Evolutionary conservation across 2,329 filamentous ascomycete species (phyloP).

Genomic region (Rachicladosporium sp.): DNA sequence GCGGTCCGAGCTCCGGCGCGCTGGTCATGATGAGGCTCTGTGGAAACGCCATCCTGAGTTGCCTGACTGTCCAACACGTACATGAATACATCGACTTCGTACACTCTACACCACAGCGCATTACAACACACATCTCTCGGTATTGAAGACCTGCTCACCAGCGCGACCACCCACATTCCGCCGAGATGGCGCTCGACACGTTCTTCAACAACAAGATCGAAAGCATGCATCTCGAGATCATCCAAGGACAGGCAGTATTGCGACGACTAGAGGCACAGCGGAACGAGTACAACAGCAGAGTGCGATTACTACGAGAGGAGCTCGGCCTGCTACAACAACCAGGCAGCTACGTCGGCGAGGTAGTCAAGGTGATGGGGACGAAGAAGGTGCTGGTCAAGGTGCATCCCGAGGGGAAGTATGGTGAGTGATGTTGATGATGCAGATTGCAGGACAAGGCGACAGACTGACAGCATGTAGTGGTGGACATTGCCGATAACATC

Average conservation of each 20-base stretch:
- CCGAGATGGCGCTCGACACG: conserved; percentile 98
- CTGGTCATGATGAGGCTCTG: too few relatives aligned
- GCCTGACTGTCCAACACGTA: too few relatives aligned
- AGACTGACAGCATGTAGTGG: conserved; percentile 47
- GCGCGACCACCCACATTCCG: too few relatives aligned
- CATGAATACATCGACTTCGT: too few relatives aligned
- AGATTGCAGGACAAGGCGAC: neutral
- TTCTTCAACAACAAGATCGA: conserved; percentile 99
- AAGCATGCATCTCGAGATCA: conserved; percentile 99
- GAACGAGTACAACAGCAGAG: conserved; percentile 98
- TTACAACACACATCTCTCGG: too few relatives aligned
- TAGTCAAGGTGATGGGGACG: conserved; percentile 99
- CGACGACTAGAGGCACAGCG: conserved; percentile 92
- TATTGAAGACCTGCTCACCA: too few relatives aligned
- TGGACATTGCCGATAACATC: conserved; percentile 88
- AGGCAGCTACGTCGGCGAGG: conserved; percentile 94
- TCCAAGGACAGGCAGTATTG: conserved; percentile 92
- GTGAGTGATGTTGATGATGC: conserved; percentile 38
- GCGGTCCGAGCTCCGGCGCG: too few relatives aligned
- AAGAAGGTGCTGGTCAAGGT: conserved; percentile 99
- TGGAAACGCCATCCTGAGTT: too few relatives aligned
- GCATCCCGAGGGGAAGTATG: conserved; percentile 98
- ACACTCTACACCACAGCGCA: too few relatives aligned
- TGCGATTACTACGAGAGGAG: conserved; percentile 88
- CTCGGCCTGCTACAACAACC: conserved; percentile 91